Evolutionary conservation across 805 yeast species (phyloP), one percentile per base, ranked within the genome.

Genomic region (Saccharomycopsis vini): DNA sequence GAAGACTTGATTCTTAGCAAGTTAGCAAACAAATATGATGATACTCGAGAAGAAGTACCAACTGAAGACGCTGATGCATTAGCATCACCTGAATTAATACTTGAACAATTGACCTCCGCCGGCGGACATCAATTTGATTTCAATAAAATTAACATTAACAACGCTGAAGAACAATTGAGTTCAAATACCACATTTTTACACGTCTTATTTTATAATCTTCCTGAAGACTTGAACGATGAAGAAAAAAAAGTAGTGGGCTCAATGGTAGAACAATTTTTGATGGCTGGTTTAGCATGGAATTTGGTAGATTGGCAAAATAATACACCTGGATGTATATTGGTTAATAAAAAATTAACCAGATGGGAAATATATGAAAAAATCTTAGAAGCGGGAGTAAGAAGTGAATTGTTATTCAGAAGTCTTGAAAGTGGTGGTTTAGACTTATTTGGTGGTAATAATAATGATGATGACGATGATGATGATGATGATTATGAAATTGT

Each of bases 261-360:
- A 13, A 69, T 89, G 77, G 77, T 86, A 46, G 74, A 75, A 23
- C 70, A 67, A 18, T 61, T 89, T 46, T 80, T 89, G 51, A 77
- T 84, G 56, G 81, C 77, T 58, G 97, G 97, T 23, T 95, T 95
- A 0, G 95, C 94, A 7, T 89, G 97, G 97, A 80, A 82, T 60
- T 68, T 84, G 53, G 66, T 78, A 2, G 94, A 88, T 58, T 72
- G 68, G 46, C 73, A 79, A 42, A 69, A 76, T 52, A 79, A 79
- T 49, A 85, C 96, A 0, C 87, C 96, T 0, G 97, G 95, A 2
- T 89, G 95, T 60, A 71, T 88, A 5, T 67, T 89, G 20, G 61
- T 71, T 30, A 72, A 77, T 38, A 64, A 82, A 40, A 72, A 71
- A 2, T 57, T 66, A 53, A 59, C 54, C 54, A 61, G 55, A 1